Percentiles rank a stretch among this genome's conserved stretches.
phyloP scores from a whole-genome alignment of 164 flowering plant genomes.

The Vitis labrusca region DNA sequence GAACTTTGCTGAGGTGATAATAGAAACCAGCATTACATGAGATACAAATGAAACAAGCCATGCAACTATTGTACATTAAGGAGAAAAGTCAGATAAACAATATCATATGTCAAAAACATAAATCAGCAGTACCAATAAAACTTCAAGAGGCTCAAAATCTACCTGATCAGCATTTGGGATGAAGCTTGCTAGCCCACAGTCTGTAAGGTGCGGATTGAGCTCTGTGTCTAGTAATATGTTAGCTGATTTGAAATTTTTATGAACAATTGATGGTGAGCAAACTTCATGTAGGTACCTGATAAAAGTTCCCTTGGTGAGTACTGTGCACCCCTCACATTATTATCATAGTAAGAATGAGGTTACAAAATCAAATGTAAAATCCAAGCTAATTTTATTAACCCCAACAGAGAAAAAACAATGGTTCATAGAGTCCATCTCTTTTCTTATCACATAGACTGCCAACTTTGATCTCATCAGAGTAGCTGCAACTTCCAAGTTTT shows the following conservation, averaged over 20 bases:
- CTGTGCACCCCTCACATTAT: not conserved
- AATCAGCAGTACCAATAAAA: not conserved
- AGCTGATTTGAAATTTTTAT: slow-evolving; percentile 83
- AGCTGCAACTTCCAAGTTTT: no score
- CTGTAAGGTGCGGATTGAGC: slow-evolving; percentile 94
- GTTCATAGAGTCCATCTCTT: no score
- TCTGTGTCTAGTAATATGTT: slow-evolving; percentile 84
- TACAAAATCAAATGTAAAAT: no score
- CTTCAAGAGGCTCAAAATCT: slow-evolving; percentile 12
- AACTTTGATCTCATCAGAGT: no score
- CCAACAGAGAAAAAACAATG: no score
- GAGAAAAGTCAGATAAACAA: no score
- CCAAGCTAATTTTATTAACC: no score
- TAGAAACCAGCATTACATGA: no score
- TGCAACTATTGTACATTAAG: no score
- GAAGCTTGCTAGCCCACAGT: slow-evolving; percentile 78
- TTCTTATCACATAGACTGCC: no score
- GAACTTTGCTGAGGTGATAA: no score
- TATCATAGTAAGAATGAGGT: not conserved
- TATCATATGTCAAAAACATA: not conserved
- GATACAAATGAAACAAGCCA: no score
- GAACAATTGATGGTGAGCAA: slow-evolving; percentile 85
- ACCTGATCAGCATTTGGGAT: slow-evolving; percentile 77
- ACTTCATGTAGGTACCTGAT: slow-evolving; percentile 93
- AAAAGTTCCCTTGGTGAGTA: slow-evolving; percentile 7